Evolutionary conservation across 1,284 basidiomycete genomes (phyloP), one percentile per base, ranked within the genome.

Genomic region (Jaminaea rosea): DNA sequence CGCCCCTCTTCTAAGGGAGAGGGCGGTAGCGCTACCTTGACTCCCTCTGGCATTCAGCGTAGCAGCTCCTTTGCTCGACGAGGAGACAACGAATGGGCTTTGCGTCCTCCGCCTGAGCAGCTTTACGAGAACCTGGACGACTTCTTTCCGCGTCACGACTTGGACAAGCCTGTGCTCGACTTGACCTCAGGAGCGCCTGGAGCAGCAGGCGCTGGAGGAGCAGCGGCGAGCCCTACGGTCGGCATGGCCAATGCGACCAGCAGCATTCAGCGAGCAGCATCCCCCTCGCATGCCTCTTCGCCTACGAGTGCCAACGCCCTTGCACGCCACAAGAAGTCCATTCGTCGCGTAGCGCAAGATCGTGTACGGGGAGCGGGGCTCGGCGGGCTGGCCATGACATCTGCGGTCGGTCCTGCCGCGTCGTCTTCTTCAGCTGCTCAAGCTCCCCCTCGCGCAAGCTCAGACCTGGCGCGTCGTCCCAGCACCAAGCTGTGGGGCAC

Each of bases 401-500:
- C n/a, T n/a, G 23, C 19, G 17, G 19, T 42, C 7, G 24, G 19
- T 13, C 39, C 39, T 17, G 23, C 23, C 19, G 24, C 13, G 13
- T 15, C 29, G 8, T 10, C 23, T 28, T 34, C 44, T 17, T 17
- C 29, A 15, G 49, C 45, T 21, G 49, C 41, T 13, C 36, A 44
- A 44, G 27, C 31, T 19, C 46, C 31, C 10, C 26, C 79, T 15
- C n/a, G n/a, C n/a, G 4, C 34, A 15, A 36, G 34, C 34, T 36
- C 34, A 21, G 80, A 78, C 47, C 73, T 86, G 50, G 69, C 84
- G 56, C 80, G 88, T 44, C 85, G 88, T 72, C 79, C 88, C 67
- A 90, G 87, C 72, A 96, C 92, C 32, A 96, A 93, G 76, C 80
- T 99, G 58, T 99, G 94, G 90, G 93, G 89, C 15, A 88, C 86